Base-by-base conservation (phyloP, 1,284 basidiomycete genomes). In the Irpex sp. region DNA sequence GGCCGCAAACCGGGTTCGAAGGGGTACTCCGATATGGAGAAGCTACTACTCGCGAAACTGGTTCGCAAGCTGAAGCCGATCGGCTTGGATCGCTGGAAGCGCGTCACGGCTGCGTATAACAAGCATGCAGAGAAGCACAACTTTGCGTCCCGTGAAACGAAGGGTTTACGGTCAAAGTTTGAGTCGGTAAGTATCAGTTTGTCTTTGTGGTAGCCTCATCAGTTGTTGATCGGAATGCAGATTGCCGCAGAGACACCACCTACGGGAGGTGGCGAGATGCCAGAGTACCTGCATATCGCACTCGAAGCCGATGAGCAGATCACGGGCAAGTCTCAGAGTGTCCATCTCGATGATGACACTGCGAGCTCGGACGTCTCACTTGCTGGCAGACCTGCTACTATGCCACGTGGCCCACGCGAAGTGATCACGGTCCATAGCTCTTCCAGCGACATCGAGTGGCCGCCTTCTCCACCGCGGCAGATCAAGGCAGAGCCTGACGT, bases 81-180 rank as follows among this genome's bases (percentile, higher is more conserved):
- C 21, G 21, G 21, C 69, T 0, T 57, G 62, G 6, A 47, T 70
- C 26, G 26, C 26, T 26, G 26, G 26, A 26, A 26, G 26, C 26
- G 26, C 26, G 26, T 26, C 26, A 26, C 26, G 2, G 26, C 4
- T 4, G 26, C 26, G 26, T 26, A 26, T 4, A 26, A 26, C 26
- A 26, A 26, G 26, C 26, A 26, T 26, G 26, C 26, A 26, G 2
- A 26, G 26, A 26, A 26, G 26, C 26, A 26, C 2, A 11, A 21
- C 31, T 55, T 33, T 4, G 26, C 31, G 1, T 11, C 9, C 2
- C 53, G 21, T 35, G 53, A 55, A 26, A 13, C 8, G 4, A 35
- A 55, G 5, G 21, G 3, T 13, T 35, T 55, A 21, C 53, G 53
- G 13, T 1, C 6, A 7, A 55, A 55, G 53, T 36, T 33, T 35